These are phyloP conservation scores for Aphanomyces astaci DNA, from an alignment of 352 stramenopile species.

Conservation along the genomic window DNA sequence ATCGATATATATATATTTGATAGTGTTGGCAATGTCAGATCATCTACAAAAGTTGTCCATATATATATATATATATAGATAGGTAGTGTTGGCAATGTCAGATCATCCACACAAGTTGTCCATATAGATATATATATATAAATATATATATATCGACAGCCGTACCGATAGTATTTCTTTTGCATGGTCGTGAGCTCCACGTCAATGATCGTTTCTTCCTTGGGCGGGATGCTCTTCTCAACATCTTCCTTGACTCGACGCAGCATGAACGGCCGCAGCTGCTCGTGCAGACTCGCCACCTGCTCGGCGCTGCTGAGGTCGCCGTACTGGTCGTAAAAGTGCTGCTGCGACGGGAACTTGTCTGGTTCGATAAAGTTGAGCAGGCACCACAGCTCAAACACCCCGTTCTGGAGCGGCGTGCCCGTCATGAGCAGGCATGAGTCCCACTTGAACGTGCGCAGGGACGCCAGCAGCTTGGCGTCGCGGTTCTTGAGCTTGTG, in stretches of 20 bases:
- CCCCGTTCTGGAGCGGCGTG: constrained; percentile 98
- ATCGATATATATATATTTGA: too few species aligned
- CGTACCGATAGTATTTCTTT: constrained; percentile 87
- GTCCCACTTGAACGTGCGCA: constrained; percentile 79
- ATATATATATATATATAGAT: too few species aligned
- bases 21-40: too few species aligned
- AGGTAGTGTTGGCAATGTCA: too few species aligned
- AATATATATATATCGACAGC: too few species aligned
- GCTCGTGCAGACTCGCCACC: constrained; percentile 93
- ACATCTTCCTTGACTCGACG: constrained; percentile 99
- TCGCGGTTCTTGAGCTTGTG: constrained; percentile 99
- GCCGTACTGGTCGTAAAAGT: constrained; percentile 95
- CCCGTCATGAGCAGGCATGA: constrained; percentile 95
- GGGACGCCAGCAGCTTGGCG: constrained; percentile 87
- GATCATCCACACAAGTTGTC: too few species aligned
- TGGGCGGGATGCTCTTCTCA: constrained; percentile 98
- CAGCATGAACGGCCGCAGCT: constrained; percentile 98
- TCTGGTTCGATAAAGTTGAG: constrained; percentile 97
- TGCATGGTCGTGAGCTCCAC: constrained; percentile 99
- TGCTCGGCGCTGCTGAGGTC: constrained; percentile 94
- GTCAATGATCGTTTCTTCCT: constrained; percentile 99
- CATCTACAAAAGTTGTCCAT: too few species aligned
- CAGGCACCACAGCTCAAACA: constrained; percentile 98
- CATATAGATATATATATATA: too few species aligned
- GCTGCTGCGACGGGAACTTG: constrained; percentile 90